Conservation (phyloP, 257 asterid species). For the Solanum sejunctum region DNA sequence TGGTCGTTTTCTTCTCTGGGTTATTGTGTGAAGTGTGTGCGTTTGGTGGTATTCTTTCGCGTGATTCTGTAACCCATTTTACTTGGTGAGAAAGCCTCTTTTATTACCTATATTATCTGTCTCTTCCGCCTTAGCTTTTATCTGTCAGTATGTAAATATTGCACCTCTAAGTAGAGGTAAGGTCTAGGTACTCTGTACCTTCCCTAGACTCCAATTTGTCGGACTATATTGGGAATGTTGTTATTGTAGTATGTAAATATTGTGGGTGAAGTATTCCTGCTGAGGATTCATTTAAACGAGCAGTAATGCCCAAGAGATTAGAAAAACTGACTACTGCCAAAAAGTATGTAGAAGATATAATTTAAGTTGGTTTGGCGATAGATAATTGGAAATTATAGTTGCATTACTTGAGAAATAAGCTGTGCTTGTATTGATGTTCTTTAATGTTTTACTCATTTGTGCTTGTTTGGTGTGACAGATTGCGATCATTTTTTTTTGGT, state of each 20-base stretch:
- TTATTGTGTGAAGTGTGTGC: conserved; percentile 48
- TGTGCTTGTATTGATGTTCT: background rate
- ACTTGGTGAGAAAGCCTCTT: conserved; percentile 32
- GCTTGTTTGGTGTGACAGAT: background rate
- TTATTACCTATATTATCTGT: background rate
- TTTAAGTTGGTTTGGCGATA: background rate
- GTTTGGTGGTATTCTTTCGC: conserved; percentile 51
- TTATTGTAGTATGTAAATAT: background rate
- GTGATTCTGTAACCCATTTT: conserved; percentile 48
- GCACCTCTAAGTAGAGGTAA: background rate
- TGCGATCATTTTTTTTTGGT: background rate
- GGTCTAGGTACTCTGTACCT: background rate
- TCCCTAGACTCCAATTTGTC: too few species aligned
- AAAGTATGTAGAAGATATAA: background rate
- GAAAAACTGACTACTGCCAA: background rate
- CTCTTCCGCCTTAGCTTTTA: background rate
- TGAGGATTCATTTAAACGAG: background rate
- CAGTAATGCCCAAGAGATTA: background rate
- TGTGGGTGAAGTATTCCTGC: background rate
- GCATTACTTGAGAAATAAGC: background rate
- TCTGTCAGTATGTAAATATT: background rate
- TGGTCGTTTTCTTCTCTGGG: conserved; percentile 41
- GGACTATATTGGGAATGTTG: background rate
- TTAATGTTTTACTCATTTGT: background rate
- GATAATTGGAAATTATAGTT: background rate